These are phyloP conservation scores for Trametes cubensis DNA, from an alignment of 768 basidiomycete genomes.

Conservation along the genomic window DNA sequence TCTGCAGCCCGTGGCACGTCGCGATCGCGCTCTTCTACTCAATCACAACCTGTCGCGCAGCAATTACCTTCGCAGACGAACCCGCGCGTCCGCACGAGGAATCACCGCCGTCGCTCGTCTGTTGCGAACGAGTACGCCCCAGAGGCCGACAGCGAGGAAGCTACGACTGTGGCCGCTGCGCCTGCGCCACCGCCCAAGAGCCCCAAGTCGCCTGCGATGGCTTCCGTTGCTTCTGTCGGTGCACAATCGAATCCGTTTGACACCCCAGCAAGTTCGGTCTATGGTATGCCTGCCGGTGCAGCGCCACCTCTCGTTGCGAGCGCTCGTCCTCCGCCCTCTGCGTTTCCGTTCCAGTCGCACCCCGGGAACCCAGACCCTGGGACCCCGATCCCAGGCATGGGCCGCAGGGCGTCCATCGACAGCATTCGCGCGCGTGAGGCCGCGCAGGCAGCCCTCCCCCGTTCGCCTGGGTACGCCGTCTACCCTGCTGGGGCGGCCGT, in stretches of 20 bases:
- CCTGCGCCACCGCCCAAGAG: not conserved
- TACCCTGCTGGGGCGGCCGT: slow-evolving; percentile 23
- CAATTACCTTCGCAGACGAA: slow-evolving; percentile 11
- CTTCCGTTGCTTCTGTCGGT: slow-evolving; percentile 5
- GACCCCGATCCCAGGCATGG: slow-evolving; percentile 42
- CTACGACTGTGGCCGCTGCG: not conserved
- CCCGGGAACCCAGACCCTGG: slow-evolving; percentile 69
- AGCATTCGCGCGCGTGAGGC: slow-evolving; percentile 24
- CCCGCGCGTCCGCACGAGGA: slow-evolving; percentile 27
- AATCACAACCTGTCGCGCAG: slow-evolving; percentile 1
- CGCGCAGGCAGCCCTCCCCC: slow-evolving; percentile 11
- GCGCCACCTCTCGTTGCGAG: slow-evolving; percentile 3
- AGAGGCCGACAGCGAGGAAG: slow-evolving; percentile 13
- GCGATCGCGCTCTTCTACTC: slow-evolving; percentile 8
- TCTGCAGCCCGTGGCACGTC: slow-evolving; percentile 2
- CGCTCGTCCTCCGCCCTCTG: slow-evolving; percentile 42
- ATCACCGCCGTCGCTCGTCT: slow-evolving; percentile 29
- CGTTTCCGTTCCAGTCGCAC: slow-evolving; percentile 63
- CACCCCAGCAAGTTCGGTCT: slow-evolving; percentile 23
- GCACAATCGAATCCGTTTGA: slow-evolving; percentile 22
- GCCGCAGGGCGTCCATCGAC: slow-evolving; percentile 43
- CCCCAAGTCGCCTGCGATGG: not conserved
- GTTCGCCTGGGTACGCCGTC: slow-evolving; percentile 11
- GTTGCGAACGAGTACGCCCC: slow-evolving; percentile 26
- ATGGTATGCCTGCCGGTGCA: slow-evolving; percentile 17